A percentile compares a stretch with the other conserved stretches of the same genome.
These are phyloP conservation scores for Lasiodiplodia citricola DNA, from an alignment of 2,329 filamentous ascomycete species.

Conservation along the genomic window DNA sequence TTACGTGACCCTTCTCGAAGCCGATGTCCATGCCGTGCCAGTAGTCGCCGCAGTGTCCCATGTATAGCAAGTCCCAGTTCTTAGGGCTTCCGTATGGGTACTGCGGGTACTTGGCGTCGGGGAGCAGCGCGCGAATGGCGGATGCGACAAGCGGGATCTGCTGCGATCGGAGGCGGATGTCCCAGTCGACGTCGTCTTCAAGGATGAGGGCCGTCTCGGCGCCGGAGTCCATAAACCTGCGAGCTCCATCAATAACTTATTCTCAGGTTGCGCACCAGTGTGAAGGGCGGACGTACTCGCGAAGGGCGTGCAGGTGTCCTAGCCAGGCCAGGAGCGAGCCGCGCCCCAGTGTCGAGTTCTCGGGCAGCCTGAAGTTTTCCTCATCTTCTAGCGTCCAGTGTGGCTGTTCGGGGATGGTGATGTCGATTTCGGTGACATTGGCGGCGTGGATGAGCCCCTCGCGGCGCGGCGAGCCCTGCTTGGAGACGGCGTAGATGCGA, in stretches of 20 bases:
- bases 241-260: conserved; percentile 7
- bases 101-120: conserved; percentile 34
- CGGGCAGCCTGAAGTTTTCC: conserved; percentile 42
- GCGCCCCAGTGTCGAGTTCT: conserved; percentile 37
- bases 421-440: conserved; percentile 49
- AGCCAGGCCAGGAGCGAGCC: conserved; percentile 53
- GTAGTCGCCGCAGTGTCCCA: conserved; percentile 53
- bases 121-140: conserved; percentile 46
- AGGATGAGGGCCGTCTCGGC: conserved; percentile 50
- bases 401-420: conserved; percentile 50
- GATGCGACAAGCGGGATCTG: conserved; percentile 49
- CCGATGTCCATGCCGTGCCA: conserved; percentile 38
- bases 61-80: conserved; percentile 51
- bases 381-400: conserved; percentile 49
- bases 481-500: conserved; percentile 49
- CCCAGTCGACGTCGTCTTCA: conserved; percentile 55
- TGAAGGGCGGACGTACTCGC: conserved; percentile 36
- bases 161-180: conserved; percentile 50
- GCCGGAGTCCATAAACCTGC: conserved; percentile 49
- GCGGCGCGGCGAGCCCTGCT: conserved; percentile 45
- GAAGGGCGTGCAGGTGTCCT: conserved; percentile 50
- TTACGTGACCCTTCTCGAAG: conserved; percentile 29
- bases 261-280: not conserved
- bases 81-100: conserved; percentile 48
- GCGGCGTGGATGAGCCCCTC: conserved; percentile 47